Evolutionary conservation across 352 stramenopile genomes (phyloP), one percentile per base, ranked within the genome.

Genomic region (Paralagenidium karlingii): DNA sequence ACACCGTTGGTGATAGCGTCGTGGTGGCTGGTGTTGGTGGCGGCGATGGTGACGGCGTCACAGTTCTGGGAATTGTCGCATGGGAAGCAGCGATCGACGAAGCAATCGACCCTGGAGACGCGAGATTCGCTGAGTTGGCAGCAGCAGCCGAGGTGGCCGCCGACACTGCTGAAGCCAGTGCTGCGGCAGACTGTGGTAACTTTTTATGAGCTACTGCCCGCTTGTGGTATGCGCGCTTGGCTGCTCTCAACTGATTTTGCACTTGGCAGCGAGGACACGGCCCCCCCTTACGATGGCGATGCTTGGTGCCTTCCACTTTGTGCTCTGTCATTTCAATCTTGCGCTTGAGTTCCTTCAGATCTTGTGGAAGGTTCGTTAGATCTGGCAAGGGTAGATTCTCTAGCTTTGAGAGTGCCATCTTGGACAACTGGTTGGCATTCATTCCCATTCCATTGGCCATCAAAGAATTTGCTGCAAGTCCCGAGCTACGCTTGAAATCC

Each of bases 221-320:
- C 53, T 86, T 86, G 53, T 86, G 73, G 47, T 86, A 86, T 13
- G 68, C 73, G 15, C 75, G 68, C 53, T 85, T 88, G 8, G 75
- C 75, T 0, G 75, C 75, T 1, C 75, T 68, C 24, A 88, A 51
- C 43, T 88, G 75, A 39, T 88, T 88, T 47, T 88, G 75, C 11
- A 88, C 75, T 34, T 88, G 75, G 25, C 75, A 88, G 8, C 75
- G 71, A 24, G 75, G 75, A 28, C 75, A 88, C 41, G 75, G 75
- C 1, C 75, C 75, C 24, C 75, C 75, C 51, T 88, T 88, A 51
- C 75, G 75, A 48, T 88, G 75, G 43, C 75, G 75, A 40, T 88
- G 75, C 51, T 88, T 88, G n/a, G 75, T 88, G 8, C 75, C 75
- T 60, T 88, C 75, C 16, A 88, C 75, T 51, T 85, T 85, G 57